A percentile compares a stretch with the other conserved stretches of the same genome.
phyloP scores from a whole-genome alignment of 345 rosid genomes.

The Adansonia digitata region DNA sequence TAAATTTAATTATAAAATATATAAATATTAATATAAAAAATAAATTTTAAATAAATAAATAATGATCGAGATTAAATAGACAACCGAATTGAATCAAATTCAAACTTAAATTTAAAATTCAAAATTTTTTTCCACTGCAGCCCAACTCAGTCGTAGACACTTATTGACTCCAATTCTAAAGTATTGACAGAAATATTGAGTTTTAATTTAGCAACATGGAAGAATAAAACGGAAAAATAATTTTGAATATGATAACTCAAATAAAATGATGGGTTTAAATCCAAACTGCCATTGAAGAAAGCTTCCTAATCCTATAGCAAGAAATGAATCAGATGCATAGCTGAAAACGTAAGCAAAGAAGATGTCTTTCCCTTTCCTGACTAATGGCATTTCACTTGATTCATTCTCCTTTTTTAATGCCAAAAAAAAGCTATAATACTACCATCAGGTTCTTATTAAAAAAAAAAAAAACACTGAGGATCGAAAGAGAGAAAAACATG shows the following conservation, averaged over 20 bases:
- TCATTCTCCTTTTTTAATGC: not conserved
- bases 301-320: constrained; percentile 29
- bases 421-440: not conserved
- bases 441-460: not conserved
- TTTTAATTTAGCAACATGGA: not conserved
- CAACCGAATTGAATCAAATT: no score
- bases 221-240: not conserved
- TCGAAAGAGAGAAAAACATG: constrained; percentile 6
- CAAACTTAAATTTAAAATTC: no score
- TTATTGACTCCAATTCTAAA: no score
- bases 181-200: not conserved
- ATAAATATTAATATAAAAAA: no score
- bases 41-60: no score
- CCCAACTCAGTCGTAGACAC: no score
- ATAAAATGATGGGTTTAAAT: not conserved
- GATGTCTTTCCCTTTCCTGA: not conserved
- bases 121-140: no score
- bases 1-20: no score
- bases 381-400: not conserved
- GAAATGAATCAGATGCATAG: constrained; percentile 38
- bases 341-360: constrained; percentile 2
- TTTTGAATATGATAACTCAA: not conserved
- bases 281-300: constrained; percentile 6
- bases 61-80: no score
- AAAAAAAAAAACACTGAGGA: not conserved